These are phyloP conservation scores for Fagopyrum esculentum DNA, from an alignment of 148 eudicot species.

Conservation along the genomic window DNA sequence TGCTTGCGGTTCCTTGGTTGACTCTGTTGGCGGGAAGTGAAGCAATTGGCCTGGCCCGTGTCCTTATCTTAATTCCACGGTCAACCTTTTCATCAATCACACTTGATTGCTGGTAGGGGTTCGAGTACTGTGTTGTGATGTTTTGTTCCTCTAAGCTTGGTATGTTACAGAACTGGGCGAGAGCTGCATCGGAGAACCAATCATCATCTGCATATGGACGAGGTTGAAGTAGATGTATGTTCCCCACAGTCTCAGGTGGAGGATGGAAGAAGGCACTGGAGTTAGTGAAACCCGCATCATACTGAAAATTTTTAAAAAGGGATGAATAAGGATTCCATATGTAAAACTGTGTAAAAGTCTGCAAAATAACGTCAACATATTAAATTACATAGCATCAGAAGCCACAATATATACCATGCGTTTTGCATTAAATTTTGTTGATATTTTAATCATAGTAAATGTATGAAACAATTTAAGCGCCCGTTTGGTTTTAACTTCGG, in stretches of 20 bases:
- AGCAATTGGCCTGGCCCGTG: conserved; percentile 16
- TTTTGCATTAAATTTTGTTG: too few species aligned
- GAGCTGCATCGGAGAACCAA: conserved; percentile 18
- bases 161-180: conserved; percentile 12
- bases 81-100: conserved; percentile 12
- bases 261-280: conserved; percentile 2
- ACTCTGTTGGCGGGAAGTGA: background rate
- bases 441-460: too few species aligned
- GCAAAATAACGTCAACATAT: background rate
- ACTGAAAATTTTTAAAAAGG: conserved; percentile 19
- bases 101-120: conserved; percentile 16
- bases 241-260: background rate
- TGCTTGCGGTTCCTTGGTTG: conserved; percentile 10
- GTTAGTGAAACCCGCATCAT: conserved; percentile 17
- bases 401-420: background rate
- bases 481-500: too few species aligned
- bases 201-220: background rate
- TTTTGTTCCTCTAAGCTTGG: background rate
- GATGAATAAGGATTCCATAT: background rate
- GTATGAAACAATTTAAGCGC: too few species aligned
- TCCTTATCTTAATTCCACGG: conserved; percentile 39
- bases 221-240: conserved; percentile 13
- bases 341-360: background rate
- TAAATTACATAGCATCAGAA: background rate
- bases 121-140: conserved; percentile 2